phyloP scores from a whole-genome alignment of 306 rosid genomes.

The Dryas alaskensis region DNA sequence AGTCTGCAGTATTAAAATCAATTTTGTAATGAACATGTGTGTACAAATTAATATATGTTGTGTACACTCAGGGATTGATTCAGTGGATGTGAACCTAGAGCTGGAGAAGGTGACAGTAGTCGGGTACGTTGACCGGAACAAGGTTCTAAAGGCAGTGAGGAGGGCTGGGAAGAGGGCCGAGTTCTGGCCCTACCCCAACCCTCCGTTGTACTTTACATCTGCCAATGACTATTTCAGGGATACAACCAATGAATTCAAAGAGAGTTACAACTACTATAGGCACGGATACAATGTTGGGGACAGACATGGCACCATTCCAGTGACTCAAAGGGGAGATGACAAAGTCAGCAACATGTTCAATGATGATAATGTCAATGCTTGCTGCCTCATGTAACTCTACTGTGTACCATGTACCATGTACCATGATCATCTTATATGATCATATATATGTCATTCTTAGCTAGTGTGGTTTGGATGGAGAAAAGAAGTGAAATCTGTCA shows the following conservation, averaged over 20 bases:
- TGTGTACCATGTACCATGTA: neutral
- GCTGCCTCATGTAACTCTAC: conserved; percentile 61
- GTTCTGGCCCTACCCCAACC: conserved; percentile 82
- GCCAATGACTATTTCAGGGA: conserved; percentile 62
- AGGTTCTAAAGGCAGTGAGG: conserved; percentile 75
- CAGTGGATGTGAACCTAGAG: conserved; percentile 65
- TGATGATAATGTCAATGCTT: conserved; percentile 88
- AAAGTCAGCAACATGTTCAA: conserved; percentile 92
- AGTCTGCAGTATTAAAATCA: neutral
- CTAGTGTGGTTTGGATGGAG: neutral
- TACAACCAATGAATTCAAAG: conserved; percentile 65
- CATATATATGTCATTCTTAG: neutral
- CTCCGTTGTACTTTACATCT: conserved; percentile 79
- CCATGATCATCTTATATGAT: neutral
- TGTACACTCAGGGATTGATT: conserved; percentile 63
- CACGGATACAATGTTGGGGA: conserved; percentile 88
- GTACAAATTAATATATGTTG: neutral
- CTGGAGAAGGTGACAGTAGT: conserved; percentile 68
- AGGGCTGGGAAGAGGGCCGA: conserved; percentile 91
- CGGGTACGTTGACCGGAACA: conserved; percentile 79
- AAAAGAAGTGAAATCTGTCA: neutral
- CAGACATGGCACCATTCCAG: conserved; percentile 63
- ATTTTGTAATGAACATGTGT: neutral
- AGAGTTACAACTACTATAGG: conserved; percentile 79
- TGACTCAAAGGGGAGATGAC: conserved; percentile 80